Base-by-base conservation (phyloP, 345 rosid genomes). In the Anastatica hierochuntica region DNA sequence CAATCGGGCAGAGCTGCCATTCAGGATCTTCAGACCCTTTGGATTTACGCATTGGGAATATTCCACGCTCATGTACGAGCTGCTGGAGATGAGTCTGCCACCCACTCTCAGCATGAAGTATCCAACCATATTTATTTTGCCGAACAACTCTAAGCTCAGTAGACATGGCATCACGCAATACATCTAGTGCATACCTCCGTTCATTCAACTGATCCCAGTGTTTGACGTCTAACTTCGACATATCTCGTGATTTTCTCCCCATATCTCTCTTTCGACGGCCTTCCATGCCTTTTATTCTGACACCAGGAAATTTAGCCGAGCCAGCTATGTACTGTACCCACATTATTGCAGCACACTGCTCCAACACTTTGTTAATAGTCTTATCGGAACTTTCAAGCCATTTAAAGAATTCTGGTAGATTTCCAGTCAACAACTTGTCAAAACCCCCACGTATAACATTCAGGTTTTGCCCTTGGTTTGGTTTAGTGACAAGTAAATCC, bases 1-100 rank as follows among this genome's bases (percentile, higher is more conserved):
- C 95, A 48, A 90, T 85, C 34, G 88, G 84, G 71, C 95, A 90
- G 70, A 90, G 94, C 74, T 83, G 95, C 97, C 95, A 90, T 56
- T 76, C 81, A 53, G 76, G 79, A 69, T 79, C 81, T 58, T 76
- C 85, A 62, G 46, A 63, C 18, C 48, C 60, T 50, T 68, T 62
- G 43, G 78, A 63, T 43, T 64, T 79, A 49, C 62, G 74, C 79
- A 85, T 53, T 15, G 97, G 94, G 60, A 90, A 79, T 64, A 85
- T 78, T 44, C 95, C 94, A 14, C 95, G 79, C 62, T 85, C 94
- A 40, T 90, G 97, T 49, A 90, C 83, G 67, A 90, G 86, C 69
- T 85, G 94, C 43, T 81, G 95, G 38, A 90, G 83, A 68, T 81
- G 90, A 12, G 77, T 82, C 69, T 85, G 84, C 97, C 97, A 90